A percentile compares a stretch with the other conserved stretches of the same genome.
Conservation (phyloP, 75 land plant genomes). For the Ceratopteris richardii region DNA sequence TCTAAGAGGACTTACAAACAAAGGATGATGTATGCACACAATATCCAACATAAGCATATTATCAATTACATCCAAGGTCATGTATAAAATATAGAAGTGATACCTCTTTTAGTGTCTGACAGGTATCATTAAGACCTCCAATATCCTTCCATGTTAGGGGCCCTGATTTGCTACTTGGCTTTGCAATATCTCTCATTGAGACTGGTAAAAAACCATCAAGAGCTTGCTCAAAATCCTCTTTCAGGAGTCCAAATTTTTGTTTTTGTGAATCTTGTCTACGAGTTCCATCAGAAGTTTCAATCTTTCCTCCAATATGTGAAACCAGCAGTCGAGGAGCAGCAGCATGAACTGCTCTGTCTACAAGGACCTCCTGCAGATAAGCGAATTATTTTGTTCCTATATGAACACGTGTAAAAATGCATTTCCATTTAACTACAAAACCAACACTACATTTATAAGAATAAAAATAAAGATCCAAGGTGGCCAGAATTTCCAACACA, state of each 20-base stretch:
- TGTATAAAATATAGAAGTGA: too few species aligned
- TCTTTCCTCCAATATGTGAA: not conserved
- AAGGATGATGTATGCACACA: too few species aligned
- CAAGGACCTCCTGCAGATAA: constrained; percentile 86
- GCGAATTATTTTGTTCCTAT: too few species aligned
- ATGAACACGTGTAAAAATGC: too few species aligned
- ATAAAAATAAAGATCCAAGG: too few species aligned
- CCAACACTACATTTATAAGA: too few species aligned
- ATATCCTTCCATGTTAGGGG: constrained; percentile 91
- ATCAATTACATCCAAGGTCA: too few species aligned
- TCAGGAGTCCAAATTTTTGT: constrained; percentile 20
- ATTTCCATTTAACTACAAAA: too few species aligned
- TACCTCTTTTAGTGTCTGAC: constrained; percentile 81
- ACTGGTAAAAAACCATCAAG: constrained; percentile 77
- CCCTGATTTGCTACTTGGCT: constrained; percentile 48
- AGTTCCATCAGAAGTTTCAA: constrained; percentile 6
- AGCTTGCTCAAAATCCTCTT: constrained; percentile 63
- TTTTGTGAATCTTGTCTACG: not conserved
- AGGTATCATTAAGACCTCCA: constrained; percentile 79
- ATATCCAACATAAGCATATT: too few species aligned
- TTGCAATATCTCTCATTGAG: constrained; percentile 78
- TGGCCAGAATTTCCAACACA: not conserved
- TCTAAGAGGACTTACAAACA: too few species aligned
- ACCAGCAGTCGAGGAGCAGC: constrained; percentile 54
- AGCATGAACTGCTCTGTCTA: constrained; percentile 84